Evolutionary conservation across 1,139 yeast genomes (phyloP).

Genomic region (Saccharomyces pastorianus): DNA sequence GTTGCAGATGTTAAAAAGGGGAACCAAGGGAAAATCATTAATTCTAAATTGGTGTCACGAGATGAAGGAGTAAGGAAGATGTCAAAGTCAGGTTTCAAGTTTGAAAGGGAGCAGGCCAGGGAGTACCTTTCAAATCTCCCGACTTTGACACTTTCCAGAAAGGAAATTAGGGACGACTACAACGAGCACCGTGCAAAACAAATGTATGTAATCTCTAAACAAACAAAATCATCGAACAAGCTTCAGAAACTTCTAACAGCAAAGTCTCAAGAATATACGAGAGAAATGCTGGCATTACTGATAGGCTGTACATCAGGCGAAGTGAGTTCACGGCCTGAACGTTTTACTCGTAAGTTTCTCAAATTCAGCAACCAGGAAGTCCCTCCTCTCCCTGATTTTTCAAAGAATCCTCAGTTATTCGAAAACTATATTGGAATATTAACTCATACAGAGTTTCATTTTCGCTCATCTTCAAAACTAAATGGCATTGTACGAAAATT

Average conservation of each 20-base stretch:
- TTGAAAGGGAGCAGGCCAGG: conserved; percentile 23
- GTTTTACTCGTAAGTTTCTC: conserved; percentile 7
- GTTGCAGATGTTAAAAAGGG: background rate
- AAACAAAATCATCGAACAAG: conserved; percentile 6
- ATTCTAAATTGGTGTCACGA: background rate
- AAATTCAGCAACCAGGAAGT: conserved; percentile 24
- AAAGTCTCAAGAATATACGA: conserved; percentile 11
- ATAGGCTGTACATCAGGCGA: conserved; percentile 11
- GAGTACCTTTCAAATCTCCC: conserved; percentile 25
- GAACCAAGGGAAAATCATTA: background rate
- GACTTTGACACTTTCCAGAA: conserved; percentile 15
- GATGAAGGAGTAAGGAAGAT: background rate
- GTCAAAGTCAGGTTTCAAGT: background rate
- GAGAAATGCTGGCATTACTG: conserved; percentile 21
- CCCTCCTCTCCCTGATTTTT: conserved; percentile 32
- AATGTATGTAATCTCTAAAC: conserved; percentile 5
- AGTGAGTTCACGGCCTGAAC: conserved; percentile 1
- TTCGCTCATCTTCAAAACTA: conserved; percentile 29
- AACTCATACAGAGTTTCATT: conserved; percentile 33
- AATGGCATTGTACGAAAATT: conserved; percentile 33
- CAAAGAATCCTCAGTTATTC: conserved; percentile 22
- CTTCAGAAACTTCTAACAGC: conserved; percentile 10
- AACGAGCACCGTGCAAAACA: conserved; percentile 21
- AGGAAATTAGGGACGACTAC: conserved; percentile 13
- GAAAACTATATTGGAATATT: conserved; percentile 30